Evolutionary conservation across 345 rosid genomes (phyloP), one percentile per base, ranked within the genome.

Genomic region (Pistacia integerrima): DNA sequence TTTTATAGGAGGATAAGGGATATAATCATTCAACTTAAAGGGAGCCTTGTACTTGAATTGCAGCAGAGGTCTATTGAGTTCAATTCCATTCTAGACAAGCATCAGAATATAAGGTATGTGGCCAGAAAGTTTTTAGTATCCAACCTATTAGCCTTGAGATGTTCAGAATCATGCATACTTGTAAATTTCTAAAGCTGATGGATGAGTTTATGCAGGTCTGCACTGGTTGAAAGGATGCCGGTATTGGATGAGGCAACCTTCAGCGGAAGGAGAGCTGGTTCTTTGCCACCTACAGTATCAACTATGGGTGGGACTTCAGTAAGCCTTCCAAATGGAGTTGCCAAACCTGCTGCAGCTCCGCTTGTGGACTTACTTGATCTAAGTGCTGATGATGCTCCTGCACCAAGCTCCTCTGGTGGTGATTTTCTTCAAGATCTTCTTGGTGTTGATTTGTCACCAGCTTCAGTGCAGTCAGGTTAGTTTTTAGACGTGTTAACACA

Each of bases 11-110:
- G 98, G 87, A 81, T 94, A 67, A 88, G 84, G 84, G 88, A 86
- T 63, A 85, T 90, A 75, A 80, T 91, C 60, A 80, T 81, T 79
- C 97, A 91, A 76, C 87, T 88, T 77, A 97, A 91, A 85, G 94
- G 94, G 65, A 92, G 87, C 84, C 85, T 97, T 87, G 91, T 91
- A 83, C 99, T 97, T 79, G 99, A 97, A 83, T 88, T 94, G 92
- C 99, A 97, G 93, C 99, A 97, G 78, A 89, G 99, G 83, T 93
- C 98, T 67, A 88, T 93, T 12, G 99, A 96, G 78, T 96, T 93
- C 81, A 91, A 87, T 78, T 89, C 95, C 77, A 86, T 95, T 82
- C 85, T 95, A 69, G 94, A 85, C 87, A 95, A 88, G 92, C 99
- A 95, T 83, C 88, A 79, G 80, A 88, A 85, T 77, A 91, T 95